A percentile compares a stretch with the other conserved stretches of the same genome.
phyloP scores from a whole-genome alignment of 805 yeast genomes.

The Candida chauliodis region DNA sequence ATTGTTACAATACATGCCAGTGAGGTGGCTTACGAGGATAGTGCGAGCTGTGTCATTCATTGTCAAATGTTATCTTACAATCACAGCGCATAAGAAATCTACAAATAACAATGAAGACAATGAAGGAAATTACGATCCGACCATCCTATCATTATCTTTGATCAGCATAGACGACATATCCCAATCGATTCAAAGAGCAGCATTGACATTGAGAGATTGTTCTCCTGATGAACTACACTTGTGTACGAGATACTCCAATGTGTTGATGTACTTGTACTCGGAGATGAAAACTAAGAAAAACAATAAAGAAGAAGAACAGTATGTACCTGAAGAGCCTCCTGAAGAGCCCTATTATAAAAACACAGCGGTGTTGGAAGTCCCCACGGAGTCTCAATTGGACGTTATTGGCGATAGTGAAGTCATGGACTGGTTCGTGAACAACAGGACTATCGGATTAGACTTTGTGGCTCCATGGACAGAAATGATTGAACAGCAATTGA shows the following conservation, averaged over 20 bases:
- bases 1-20: slow-evolving; percentile 76
- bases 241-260: slow-evolving; percentile 74
- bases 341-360: not conserved
- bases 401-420: slow-evolving; percentile 38
- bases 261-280: slow-evolving; percentile 69
- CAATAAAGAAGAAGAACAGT: slow-evolving; percentile 10
- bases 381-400: slow-evolving; percentile 17
- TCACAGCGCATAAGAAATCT: slow-evolving; percentile 44
- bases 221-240: slow-evolving; percentile 88
- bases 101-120: slow-evolving; percentile 13
- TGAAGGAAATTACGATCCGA: slow-evolving; percentile 37
- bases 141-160: slow-evolving; percentile 55
- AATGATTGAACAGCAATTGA: slow-evolving; percentile 66
- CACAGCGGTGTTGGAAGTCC: slow-evolving; percentile 7
- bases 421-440: slow-evolving; percentile 42
- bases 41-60: slow-evolving; percentile 87
- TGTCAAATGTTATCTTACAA: slow-evolving; percentile 75
- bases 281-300: slow-evolving; percentile 57
- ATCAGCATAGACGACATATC: slow-evolving; percentile 72
- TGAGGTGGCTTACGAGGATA: slow-evolving; percentile 84
- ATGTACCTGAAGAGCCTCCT: not conserved
- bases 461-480: slow-evolving; percentile 76
- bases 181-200: slow-evolving; percentile 63
- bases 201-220: slow-evolving; percentile 71
- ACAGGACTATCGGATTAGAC: slow-evolving; percentile 38